Evolutionary conservation across 768 basidiomycete species (phyloP), one percentile per base, ranked within the genome.

Genomic region (Gautieria morchelliformis): DNA sequence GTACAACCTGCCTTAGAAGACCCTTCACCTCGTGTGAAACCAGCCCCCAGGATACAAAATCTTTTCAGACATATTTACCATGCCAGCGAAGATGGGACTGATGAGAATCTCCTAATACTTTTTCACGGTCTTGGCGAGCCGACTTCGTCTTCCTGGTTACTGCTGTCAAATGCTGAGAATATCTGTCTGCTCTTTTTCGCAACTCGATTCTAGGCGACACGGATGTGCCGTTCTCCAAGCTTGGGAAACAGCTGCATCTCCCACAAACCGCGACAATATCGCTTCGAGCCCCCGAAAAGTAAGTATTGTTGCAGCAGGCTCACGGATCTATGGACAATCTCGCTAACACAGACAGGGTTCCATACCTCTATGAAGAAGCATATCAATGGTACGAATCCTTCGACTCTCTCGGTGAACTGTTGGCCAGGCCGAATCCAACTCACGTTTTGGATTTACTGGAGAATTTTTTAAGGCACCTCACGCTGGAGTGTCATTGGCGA

Each of bases 331-430:
- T 5, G 10, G 17, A 19, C 15, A 40, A 4, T 3, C 15, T 37
- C 37, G 12, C 17, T 33, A 33, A 4, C 42, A 19, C 19, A 14
- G 35, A 44, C 67, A 90, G 87, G 63, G 78, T 93, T 39, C 90
- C 90, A 0, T 90, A 79, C 64, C 74, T 92, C 19, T 37, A 55
- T 55, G 86, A 89, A 67, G 75, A 83, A 39, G 83, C 89, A 1
- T 94, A 77, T 66, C 87, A 93, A 64, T 94, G 91, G 92, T 94
- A 88, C 70, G 70, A 77, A 11, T 87, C 89, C 45, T 94, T 93
- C 68, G 84, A 90, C 65, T 73, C 69, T 6, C 78, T 93, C 7
- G 93, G 93, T 2, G 89, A 89, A 59, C 70, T 82, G 30, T 74
- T 92, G 59, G 66, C 72, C 4, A 72, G 73, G 9, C 91, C 92